These are phyloP conservation scores for Avena eriantha DNA, from an alignment of 176 grass and related monocot genomes.

Conservation along the genomic window DNA sequence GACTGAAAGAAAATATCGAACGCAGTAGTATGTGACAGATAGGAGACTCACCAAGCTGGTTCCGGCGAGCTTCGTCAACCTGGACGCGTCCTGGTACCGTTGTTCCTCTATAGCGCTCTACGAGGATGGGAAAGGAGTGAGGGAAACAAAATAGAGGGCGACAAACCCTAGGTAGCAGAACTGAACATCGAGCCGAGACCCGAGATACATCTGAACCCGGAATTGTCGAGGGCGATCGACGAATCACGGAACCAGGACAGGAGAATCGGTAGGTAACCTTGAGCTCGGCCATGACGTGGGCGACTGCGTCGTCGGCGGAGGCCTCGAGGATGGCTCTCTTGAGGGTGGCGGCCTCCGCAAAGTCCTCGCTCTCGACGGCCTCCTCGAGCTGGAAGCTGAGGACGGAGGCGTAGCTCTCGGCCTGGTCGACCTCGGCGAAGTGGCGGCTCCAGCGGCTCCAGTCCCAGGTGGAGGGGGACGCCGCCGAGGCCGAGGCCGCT, in stretches of 20 bases:
- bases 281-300: slow-evolving; percentile 81
- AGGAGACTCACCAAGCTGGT: slow-evolving; percentile 75
- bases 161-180: neutral
- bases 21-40: neutral
- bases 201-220: neutral
- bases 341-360: slow-evolving; percentile 72
- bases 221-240: neutral
- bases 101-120: slow-evolving; percentile 87
- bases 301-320: slow-evolving; percentile 61
- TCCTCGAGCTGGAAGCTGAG: slow-evolving; percentile 97
- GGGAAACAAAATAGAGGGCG: neutral
- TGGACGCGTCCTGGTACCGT: slow-evolving; percentile 87
- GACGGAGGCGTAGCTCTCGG: slow-evolving; percentile 81
- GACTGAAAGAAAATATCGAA: neutral
- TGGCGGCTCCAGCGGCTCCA: slow-evolving; percentile 86
- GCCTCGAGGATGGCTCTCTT: slow-evolving; percentile 70
- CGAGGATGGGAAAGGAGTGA: neutral
- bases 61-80: slow-evolving; percentile 68
- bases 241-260: neutral
- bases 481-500: slow-evolving; percentile 7
- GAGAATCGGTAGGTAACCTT: slow-evolving; percentile 48
- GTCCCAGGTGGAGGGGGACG: slow-evolving; percentile 64
- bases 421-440: slow-evolving; percentile 84
- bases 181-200: neutral
- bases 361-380: slow-evolving; percentile 92